Conservation (phyloP, 148 eudicot species). For the Camellia japonica region DNA sequence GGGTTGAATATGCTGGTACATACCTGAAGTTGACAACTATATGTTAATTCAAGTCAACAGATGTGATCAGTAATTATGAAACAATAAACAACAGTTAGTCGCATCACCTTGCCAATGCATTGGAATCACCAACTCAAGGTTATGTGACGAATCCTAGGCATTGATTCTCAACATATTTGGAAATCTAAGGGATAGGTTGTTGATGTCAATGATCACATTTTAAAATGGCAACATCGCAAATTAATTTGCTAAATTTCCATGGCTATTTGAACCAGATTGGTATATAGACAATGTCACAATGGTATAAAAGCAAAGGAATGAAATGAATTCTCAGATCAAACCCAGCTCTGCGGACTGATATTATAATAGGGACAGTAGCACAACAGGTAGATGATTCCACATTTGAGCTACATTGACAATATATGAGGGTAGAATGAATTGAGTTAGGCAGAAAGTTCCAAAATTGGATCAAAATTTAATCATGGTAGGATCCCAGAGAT, state of each 20-base stretch:
- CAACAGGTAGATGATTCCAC: not conserved
- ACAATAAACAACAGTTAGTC: not conserved
- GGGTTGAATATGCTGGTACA: slow-evolving; percentile 86
- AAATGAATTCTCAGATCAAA: not conserved
- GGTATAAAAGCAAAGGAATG: not conserved
- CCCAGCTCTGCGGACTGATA: not conserved
- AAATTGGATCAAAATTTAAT: not conserved
- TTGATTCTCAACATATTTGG: not conserved
- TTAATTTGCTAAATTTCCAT: not conserved
- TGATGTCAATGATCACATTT: not conserved
- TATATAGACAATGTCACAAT: not conserved
- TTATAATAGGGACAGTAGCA: not conserved
- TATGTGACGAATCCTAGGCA: not conserved
- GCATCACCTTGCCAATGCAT: not conserved
- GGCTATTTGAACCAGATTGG: not conserved
- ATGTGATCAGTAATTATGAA: not conserved
- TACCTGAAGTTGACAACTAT: slow-evolving; percentile 49
- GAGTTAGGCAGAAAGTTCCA: not conserved
- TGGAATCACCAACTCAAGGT: not conserved
- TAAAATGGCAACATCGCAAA: not conserved
- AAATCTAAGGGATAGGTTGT: not conserved
- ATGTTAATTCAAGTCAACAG: not conserved
- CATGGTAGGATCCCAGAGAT: not conserved
- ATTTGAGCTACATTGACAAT: not conserved
- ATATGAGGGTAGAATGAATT: not conserved